Evolutionary conservation across 2,329 filamentous ascomycete genomes (phyloP), one percentile per base, ranked within the genome.

Genomic region (Ophiostoma ips): DNA sequence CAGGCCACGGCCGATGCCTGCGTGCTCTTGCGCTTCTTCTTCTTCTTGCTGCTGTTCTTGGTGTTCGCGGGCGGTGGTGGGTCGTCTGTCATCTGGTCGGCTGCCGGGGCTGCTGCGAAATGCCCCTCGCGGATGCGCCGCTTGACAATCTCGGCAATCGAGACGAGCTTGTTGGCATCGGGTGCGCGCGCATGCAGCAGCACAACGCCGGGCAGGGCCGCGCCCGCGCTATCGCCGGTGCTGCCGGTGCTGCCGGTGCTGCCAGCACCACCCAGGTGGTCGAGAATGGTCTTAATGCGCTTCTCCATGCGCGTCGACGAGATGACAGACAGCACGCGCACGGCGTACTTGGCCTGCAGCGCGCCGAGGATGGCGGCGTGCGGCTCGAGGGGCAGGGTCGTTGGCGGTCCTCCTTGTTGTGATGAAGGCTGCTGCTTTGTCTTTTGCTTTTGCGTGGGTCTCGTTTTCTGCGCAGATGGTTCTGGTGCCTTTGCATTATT

Each of bases 121-220:
- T 41, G 34, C 3, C 67, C 63, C 47, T 70, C 68, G 31, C 59
- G 65, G 48, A 83, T 63, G 44, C 77, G 66, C 36, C 73, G 66
- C 62, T 83, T 82, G 50, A 71, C 72, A 35, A 84, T 79, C 63
- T 87, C 83, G 41, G 72, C 71, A 43, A 87, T 73, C 4, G 76
- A 81, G 57, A 86, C 75, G 58, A 86, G 68, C 63, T 87, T 88
- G 63, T 70, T 71, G 2, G 76, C 71, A 3, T 77, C 72, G 10
- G 61, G 53, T 0, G 71, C 66, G 18, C 71, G 70, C 31, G 74
- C 72, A 57, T 76, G 68, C 16, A 79, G 62, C 36, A 79, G 60
- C n/a, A 68, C 68, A 13, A 70, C 58, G 10, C 63, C 61, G 0
- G 60, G 61, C 1, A 58, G 55, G n/a, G 59, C 53, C 33, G 28